These are phyloP conservation scores for Pseudonitzschia multistriata DNA, from an alignment of 108 stramenopile genomes.

Conservation along the genomic window DNA sequence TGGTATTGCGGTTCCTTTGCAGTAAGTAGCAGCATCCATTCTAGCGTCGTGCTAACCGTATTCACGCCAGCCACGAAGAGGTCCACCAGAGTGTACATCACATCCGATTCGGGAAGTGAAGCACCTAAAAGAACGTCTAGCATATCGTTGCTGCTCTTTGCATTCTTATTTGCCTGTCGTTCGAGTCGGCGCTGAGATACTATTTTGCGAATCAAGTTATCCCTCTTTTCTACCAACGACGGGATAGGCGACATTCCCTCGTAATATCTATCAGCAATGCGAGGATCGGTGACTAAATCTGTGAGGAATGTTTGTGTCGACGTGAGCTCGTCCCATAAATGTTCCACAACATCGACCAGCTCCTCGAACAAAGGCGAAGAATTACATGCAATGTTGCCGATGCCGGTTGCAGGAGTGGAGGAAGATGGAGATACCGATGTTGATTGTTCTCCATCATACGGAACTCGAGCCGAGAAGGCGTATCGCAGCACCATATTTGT, in stretches of 20 bases:
- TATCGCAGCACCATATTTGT: slow-evolving; percentile 11
- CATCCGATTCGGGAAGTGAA: slow-evolving; percentile 5
- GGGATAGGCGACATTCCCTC: slow-evolving; percentile 8
- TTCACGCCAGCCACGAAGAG: slow-evolving; percentile 9
- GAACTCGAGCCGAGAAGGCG: slow-evolving; percentile 6
- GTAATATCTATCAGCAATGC: slow-evolving; percentile 1
- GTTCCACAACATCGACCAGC: slow-evolving; percentile 7
- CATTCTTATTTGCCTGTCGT: neutral
- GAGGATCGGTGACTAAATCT: slow-evolving; percentile 1
- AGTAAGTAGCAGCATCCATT: slow-evolving; percentile 8
- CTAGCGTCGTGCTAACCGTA: slow-evolving; percentile 5
- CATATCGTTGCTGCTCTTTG: slow-evolving; percentile 1
- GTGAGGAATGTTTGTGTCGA: slow-evolving; percentile 7
- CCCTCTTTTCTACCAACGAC: neutral
- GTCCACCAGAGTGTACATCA: slow-evolving; percentile 14
- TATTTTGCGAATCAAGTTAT: neutral
- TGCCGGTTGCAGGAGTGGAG: neutral
- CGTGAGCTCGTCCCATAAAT: neutral
- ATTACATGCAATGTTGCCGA: neutral
- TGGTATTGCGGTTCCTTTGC: neutral
- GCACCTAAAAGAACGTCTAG: slow-evolving; percentile 1
- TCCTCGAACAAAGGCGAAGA: neutral
- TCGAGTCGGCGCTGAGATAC: neutral
- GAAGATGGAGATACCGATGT: neutral
- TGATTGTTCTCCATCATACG: slow-evolving; percentile 4